phyloP scores from a whole-genome alignment of 805 yeast genomes.

The Kodamaea lidongshanica region DNA sequence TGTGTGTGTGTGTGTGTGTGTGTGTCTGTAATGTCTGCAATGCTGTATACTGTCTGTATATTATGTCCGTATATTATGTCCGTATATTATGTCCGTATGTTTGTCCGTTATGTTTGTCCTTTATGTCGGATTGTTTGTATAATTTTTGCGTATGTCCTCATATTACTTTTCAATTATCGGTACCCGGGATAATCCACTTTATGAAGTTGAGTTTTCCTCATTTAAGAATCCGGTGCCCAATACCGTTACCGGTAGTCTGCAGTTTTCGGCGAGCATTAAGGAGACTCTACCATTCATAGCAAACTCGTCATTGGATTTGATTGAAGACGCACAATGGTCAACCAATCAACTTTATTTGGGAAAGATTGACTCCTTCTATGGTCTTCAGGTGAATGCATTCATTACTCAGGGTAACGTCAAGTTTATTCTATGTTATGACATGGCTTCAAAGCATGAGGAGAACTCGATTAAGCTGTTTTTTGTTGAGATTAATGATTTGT shows the following conservation, averaged over 20 bases:
- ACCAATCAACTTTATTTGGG: slow-evolving; percentile 62
- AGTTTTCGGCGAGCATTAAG: slow-evolving; percentile 61
- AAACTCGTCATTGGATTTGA: slow-evolving; percentile 84
- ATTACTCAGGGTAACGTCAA: slow-evolving; percentile 85
- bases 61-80: too few relatives aligned
- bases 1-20: slow-evolving; percentile 34
- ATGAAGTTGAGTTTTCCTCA: slow-evolving; percentile 81
- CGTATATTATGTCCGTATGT: too few relatives aligned
- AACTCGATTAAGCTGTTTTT: slow-evolving; percentile 78
- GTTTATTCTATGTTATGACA: slow-evolving; percentile 51
- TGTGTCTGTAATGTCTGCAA: slow-evolving; percentile 19
- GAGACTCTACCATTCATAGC: slow-evolving; percentile 85
- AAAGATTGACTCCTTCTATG: slow-evolving; percentile 79
- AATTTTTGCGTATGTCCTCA: too few relatives aligned
- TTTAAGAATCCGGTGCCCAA: slow-evolving; percentile 30
- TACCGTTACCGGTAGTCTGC: slow-evolving; percentile 43
- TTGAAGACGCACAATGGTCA: slow-evolving; percentile 85
- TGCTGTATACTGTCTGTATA: too few relatives aligned
- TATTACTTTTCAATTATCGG: slow-evolving; percentile 87
- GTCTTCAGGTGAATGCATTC: slow-evolving; percentile 74
- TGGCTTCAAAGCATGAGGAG: slow-evolving; percentile 43
- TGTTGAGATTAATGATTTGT: slow-evolving; percentile 78
- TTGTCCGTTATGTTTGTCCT: too few relatives aligned
- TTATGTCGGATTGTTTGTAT: too few relatives aligned
- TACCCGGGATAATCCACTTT: slow-evolving; percentile 76